These are phyloP conservation scores for Elymus sibiricus DNA, from an alignment of 176 grass and related monocot species.

Conservation along the genomic window DNA sequence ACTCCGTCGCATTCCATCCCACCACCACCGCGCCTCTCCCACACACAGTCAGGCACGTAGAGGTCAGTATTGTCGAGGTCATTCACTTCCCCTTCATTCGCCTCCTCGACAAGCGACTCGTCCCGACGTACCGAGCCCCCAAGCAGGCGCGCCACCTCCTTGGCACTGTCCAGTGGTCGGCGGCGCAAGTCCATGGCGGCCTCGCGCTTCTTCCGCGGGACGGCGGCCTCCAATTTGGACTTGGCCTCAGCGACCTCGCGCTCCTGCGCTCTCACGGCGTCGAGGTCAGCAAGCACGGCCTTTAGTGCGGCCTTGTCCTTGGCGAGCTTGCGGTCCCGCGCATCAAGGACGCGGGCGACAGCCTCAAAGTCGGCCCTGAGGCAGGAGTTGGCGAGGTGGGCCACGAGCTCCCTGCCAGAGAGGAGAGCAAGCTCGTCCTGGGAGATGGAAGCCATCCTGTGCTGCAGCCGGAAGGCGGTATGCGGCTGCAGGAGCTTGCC, in stretches of 20 bases:
- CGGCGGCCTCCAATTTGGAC: neutral
- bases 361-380: slow-evolving; percentile 22
- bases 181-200: neutral
- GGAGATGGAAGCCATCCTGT: slow-evolving; percentile 7
- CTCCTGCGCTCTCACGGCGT: neutral
- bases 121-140: neutral
- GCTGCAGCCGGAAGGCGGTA: neutral
- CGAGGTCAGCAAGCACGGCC: neutral
- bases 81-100: neutral
- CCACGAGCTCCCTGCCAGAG: slow-evolving; percentile 19
- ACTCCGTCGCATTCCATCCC: neutral
- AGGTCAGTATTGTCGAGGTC: neutral
- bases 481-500: neutral
- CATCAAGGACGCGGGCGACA: slow-evolving; percentile 17
- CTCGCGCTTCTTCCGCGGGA: neutral
- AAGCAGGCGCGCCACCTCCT: neutral
- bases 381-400: slow-evolving; percentile 13
- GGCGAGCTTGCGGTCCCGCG: slow-evolving; percentile 21
- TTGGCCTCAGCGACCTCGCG: neutral
- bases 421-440: slow-evolving; percentile 20
- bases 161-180: neutral
- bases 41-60: neutral
- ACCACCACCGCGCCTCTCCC: neutral
- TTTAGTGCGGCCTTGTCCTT: neutral
- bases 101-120: neutral